Percentiles rank a stretch among this genome's conserved stretches.
Conservation (phyloP, 2,329 filamentous ascomycete genomes). For the Colletotrichum tabaci region DNA sequence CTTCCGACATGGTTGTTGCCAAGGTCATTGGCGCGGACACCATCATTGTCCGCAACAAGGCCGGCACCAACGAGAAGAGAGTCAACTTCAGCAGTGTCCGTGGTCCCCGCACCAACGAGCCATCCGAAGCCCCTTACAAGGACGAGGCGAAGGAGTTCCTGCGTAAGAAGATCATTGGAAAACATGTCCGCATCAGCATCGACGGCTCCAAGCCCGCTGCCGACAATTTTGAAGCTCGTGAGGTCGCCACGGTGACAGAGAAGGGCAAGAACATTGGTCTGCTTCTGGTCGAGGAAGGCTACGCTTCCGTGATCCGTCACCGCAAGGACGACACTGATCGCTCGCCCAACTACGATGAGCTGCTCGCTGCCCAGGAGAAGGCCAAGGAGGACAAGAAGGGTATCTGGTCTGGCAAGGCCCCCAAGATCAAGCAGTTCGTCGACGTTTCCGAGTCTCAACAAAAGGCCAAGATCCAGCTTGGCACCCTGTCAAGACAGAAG, state of each 20-base stretch:
- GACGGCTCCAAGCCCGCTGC: slow-evolving; percentile 92
- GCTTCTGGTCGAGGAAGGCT: slow-evolving; percentile 90
- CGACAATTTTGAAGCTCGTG: slow-evolving; percentile 93
- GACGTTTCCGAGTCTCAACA: slow-evolving; percentile 95
- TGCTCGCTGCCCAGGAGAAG: slow-evolving; percentile 83
- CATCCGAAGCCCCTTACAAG: slow-evolving; percentile 88
- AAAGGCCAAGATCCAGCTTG: slow-evolving; percentile 95
- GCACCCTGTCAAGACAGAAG: slow-evolving; percentile 89
- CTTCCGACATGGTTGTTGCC: slow-evolving; percentile 82
- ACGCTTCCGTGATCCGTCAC: slow-evolving; percentile 94
- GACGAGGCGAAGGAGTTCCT: slow-evolving; percentile 97
- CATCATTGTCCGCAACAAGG: slow-evolving; percentile 87
- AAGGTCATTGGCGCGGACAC: slow-evolving; percentile 93
- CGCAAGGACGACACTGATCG: slow-evolving; percentile 95
- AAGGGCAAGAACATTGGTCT: slow-evolving; percentile 91
- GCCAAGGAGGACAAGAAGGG: slow-evolving; percentile 93
- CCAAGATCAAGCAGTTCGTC: slow-evolving; percentile 84
- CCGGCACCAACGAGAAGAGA: slow-evolving; percentile 85
- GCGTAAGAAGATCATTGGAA: slow-evolving; percentile 93
- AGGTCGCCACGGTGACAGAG: slow-evolving; percentile 89
- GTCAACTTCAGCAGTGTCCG: slow-evolving; percentile 94
- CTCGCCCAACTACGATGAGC: slow-evolving; percentile 92
- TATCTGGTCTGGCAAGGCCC: slow-evolving; percentile 93
- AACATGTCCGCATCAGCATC: slow-evolving; percentile 90
- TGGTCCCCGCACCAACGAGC: slow-evolving; percentile 90